Evolutionary conservation across 1,284 basidiomycete genomes (phyloP), one percentile per base, ranked within the genome.

Genomic region (Grifola frondosa): DNA sequence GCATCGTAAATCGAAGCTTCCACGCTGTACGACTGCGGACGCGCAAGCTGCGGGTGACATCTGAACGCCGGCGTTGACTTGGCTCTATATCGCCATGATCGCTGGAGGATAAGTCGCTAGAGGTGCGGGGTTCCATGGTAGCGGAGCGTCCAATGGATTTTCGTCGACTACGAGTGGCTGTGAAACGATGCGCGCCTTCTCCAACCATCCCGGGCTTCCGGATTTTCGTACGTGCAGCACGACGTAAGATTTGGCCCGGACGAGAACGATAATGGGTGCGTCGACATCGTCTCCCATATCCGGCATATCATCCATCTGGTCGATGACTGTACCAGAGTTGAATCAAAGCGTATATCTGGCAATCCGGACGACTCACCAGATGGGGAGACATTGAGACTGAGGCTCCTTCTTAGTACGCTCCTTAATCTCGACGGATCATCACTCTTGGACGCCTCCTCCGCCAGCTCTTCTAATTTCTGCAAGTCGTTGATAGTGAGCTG

Each of bases 151-250:
- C 69, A 50, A 54, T 73, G 3, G 67, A 64, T 29, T 73, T 71
- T 43, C 79, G 66, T 43, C 80, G 70, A 19, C 73, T 65, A 41
- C 78, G 71, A 17, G 74, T 73, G 23, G 77, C 66, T 15, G 77
- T 71, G 66, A 94, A 95, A 13, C 91, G 83, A 73, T 90, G 88
- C 3, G 86, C 85, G 32, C 81, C 84, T 44, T 88, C 91, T 16
- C 85, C 88, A 9, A 78, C 74, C 17, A 86, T 63, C 11, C 81
- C 80, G n/a, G 84, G 74, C 69, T 97, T 99, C 42, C 96, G 84
- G 58, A 97, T 97, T 73, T 94, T 95, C 3, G 96, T 99, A 16
- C 95, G 83, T 7, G 92, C 93, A 10, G 92, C 83, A 33, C 96
- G 85, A 22, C 93, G 89, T 11, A 99, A 75, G 56, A 95, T 93